Conservation (phyloP, 352 stramenopile genomes). For the Phytophthora aleatoria region DNA sequence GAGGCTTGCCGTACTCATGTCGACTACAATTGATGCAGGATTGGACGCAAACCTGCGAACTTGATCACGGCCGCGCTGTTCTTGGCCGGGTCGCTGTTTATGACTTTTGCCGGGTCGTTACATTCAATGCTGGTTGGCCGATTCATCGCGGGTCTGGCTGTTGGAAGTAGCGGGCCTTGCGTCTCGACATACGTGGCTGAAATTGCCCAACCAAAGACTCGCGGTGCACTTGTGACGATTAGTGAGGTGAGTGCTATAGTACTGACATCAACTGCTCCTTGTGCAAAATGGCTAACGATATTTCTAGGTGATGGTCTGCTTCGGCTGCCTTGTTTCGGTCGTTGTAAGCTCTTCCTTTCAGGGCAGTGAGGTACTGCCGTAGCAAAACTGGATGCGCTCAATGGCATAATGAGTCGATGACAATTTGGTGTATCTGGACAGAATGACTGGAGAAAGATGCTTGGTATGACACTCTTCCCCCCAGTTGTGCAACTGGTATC, state of each 20-base stretch:
- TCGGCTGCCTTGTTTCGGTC: slow-evolving; percentile 72
- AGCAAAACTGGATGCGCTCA: neutral
- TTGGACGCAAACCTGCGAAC: slow-evolving; percentile 69
- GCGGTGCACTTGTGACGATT: slow-evolving; percentile 61
- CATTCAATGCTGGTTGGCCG: slow-evolving; percentile 58
- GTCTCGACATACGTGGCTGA: slow-evolving; percentile 75
- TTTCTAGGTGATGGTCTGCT: slow-evolving; percentile 68
- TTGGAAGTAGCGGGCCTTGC: slow-evolving; percentile 67
- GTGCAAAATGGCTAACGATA: neutral
- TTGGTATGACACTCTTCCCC: slow-evolving; percentile 63
- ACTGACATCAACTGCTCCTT: neutral
- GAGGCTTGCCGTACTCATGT: neutral
- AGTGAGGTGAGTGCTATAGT: slow-evolving; percentile 49
- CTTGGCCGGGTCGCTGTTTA: slow-evolving; percentile 61
- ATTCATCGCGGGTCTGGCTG: slow-evolving; percentile 66
- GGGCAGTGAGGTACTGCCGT: slow-evolving; percentile 27
- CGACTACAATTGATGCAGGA: slow-evolving; percentile 27
- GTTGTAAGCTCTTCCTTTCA: slow-evolving; percentile 51
- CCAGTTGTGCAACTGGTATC: slow-evolving; percentile 67
- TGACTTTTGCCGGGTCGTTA: slow-evolving; percentile 65
- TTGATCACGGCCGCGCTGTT: slow-evolving; percentile 67
- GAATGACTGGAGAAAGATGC: slow-evolving; percentile 70
- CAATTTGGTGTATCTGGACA: slow-evolving; percentile 9
- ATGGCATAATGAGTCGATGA: neutral
- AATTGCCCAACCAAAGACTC: slow-evolving; percentile 59